Percentiles rank a stretch among this genome's conserved stretches.
Conservation (phyloP, 176 grass and related monocot genomes). For the Carex myosuroides region DNA sequence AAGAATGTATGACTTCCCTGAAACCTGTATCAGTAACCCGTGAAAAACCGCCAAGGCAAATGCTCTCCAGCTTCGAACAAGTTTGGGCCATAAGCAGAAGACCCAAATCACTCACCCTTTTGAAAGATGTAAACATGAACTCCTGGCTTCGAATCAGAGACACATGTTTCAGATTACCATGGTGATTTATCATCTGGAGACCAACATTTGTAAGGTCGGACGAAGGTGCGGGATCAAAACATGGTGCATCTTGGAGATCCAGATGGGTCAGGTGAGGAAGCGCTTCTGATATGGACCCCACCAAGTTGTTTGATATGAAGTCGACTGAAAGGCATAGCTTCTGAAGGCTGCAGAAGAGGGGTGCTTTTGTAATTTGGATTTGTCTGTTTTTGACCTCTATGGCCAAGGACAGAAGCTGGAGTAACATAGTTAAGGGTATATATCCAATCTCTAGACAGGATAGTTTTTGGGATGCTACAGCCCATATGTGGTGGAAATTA, state of each 20-base stretch:
- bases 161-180: conserved; percentile 79
- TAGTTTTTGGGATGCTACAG: conserved; percentile 48
- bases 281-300: conserved; percentile 62
- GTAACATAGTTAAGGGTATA: conserved; percentile 78
- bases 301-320: conserved; percentile 77
- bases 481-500: conserved; percentile 62
- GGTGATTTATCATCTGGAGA: conserved; percentile 73
- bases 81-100: conserved; percentile 76
- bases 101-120: conserved; percentile 79
- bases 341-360: conserved; percentile 70
- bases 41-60: conserved; percentile 85
- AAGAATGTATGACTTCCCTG: conserved; percentile 83
- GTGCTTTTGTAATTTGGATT: conserved; percentile 29
- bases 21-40: conserved; percentile 88
- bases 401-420: conserved; percentile 40
- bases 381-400: conserved; percentile 27
- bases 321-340: conserved; percentile 78
- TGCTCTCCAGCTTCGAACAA: conserved; percentile 77
- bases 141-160: conserved; percentile 88
- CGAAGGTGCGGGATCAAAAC: conserved; percentile 53
- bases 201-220: conserved; percentile 91
- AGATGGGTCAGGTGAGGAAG: conserved; percentile 65
- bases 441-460: conserved; percentile 82
- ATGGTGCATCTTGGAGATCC: conserved; percentile 86
- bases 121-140: conserved; percentile 75